Percentiles rank a stretch among this genome's conserved stretches.
These are phyloP conservation scores for Globisporangium canariense DNA, from an alignment of 352 stramenopile species.

Conservation along the genomic window DNA sequence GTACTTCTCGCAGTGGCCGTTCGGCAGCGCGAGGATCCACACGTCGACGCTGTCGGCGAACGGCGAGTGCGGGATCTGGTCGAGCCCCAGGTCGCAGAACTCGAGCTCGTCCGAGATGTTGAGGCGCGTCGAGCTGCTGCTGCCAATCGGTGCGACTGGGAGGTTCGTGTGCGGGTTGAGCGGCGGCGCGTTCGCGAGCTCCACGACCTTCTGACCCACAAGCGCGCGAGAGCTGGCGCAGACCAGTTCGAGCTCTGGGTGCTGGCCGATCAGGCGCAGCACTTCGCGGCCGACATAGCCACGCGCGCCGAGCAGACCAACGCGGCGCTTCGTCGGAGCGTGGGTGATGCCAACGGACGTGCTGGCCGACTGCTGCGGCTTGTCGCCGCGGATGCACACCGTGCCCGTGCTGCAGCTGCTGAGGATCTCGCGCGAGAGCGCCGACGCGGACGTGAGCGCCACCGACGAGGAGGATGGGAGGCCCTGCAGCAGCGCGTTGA, in stretches of 20 bases:
- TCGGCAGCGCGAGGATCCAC: constrained; percentile 86
- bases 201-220: constrained; percentile 71
- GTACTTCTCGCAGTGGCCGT: constrained; percentile 85
- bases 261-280: constrained; percentile 75
- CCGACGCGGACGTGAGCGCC: constrained; percentile 77
- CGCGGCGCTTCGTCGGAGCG: constrained; percentile 55
- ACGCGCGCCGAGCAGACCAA: constrained; percentile 83
- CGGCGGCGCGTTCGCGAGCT: constrained; percentile 66
- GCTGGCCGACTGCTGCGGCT: constrained; percentile 17
- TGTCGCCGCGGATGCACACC: constrained; percentile 71
- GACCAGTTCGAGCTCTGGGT: constrained; percentile 78
- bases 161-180: constrained; percentile 82
- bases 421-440: constrained; percentile 81
- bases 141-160: constrained; percentile 43
- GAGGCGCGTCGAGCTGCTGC: constrained; percentile 27
- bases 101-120: constrained; percentile 71
- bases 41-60: constrained; percentile 81
- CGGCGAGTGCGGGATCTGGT: constrained; percentile 63
- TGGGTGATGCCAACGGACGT: constrained; percentile 10
- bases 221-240: constrained; percentile 82
- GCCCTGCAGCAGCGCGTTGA: constrained; percentile 77
- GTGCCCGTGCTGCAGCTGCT: constrained; percentile 84
- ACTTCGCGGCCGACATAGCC: constrained; percentile 87
- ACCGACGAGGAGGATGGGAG: constrained; percentile 80
- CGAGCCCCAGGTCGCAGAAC: constrained; percentile 80